phyloP scores from a whole-genome alignment of 768 basidiomycete genomes.

The Xanthoconium purpureum region DNA sequence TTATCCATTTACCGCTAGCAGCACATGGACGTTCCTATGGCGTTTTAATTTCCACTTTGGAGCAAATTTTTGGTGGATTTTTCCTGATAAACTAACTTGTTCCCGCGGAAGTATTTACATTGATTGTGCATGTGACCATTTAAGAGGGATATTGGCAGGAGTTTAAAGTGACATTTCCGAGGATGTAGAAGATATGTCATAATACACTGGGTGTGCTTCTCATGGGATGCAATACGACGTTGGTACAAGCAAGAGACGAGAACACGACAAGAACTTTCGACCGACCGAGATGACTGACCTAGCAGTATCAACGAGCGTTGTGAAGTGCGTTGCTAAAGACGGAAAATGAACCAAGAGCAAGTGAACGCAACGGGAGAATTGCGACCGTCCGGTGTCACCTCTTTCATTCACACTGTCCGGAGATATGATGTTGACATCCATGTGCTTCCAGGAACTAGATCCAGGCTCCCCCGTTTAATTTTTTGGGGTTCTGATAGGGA shows the following conservation, averaged over 20 bases:
- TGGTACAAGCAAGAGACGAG: not conserved
- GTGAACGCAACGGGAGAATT: not conserved
- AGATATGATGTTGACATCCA: not conserved
- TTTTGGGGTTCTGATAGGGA: slow-evolving; percentile 8
- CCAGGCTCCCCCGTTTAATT: not conserved
- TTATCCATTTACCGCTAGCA: not conserved
- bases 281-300: not conserved
- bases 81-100: not conserved
- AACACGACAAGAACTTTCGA: not conserved
- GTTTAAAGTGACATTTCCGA: slow-evolving; percentile 16
- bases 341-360: not conserved
- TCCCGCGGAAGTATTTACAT: slow-evolving; percentile 7
- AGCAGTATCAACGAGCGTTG: not conserved
- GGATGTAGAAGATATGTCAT: not conserved
- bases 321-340: too few relatives aligned
- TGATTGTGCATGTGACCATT: slow-evolving; percentile 2
- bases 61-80: slow-evolving; percentile 15
- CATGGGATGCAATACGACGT: not conserved
- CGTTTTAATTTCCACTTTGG: not conserved
- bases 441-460: not conserved
- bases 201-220: not conserved
- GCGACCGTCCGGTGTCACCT: not conserved
- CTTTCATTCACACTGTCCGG: not conserved
- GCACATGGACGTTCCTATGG: slow-evolving; percentile 10
- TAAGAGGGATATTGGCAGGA: not conserved